A percentile compares a stretch with the other conserved stretches of the same genome.
phyloP scores from a whole-genome alignment of 306 rosid genomes.

The Lathyrus tuberosus region DNA sequence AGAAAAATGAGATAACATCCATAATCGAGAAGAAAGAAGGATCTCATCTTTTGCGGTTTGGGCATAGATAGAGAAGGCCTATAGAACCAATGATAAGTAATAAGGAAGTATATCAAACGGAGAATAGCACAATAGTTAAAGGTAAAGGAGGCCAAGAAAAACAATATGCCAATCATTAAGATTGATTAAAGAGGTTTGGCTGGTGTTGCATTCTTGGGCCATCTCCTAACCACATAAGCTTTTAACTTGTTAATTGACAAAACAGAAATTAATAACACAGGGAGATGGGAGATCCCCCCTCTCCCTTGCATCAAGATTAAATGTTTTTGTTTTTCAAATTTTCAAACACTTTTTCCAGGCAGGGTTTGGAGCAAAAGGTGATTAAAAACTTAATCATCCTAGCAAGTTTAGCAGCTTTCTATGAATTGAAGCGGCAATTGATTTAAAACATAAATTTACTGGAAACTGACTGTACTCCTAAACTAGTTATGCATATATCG shows the following conservation, averaged over 20 bases:
- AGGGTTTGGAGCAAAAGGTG: slow-evolving; percentile 29
- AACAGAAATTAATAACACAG: background rate
- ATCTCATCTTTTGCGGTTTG: background rate
- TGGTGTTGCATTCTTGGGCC: background rate
- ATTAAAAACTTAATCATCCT: slow-evolving; percentile 12
- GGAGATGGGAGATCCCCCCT: background rate
- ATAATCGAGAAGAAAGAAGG: background rate
- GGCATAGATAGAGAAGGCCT: background rate
- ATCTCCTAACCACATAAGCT: too few relatives aligned
- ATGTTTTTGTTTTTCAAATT: background rate
- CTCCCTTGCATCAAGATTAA: too few relatives aligned
- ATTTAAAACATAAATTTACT: slow-evolving; percentile 20
- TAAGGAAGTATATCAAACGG: background rate
- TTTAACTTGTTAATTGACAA: background rate
- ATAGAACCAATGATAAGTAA: background rate
- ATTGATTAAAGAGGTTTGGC: background rate
- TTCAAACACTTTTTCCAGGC: background rate
- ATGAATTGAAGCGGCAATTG: slow-evolving; percentile 10
- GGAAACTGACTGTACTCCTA: slow-evolving; percentile 5
- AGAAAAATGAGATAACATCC: background rate
- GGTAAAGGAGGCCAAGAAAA: background rate
- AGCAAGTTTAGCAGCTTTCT: slow-evolving; percentile 1
- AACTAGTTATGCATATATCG: background rate
- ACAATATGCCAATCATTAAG: slow-evolving; percentile 1
- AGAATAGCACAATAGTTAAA: background rate